phyloP scores from a whole-genome alignment of 202 grass and related monocot species.

The Musa balbisiana region DNA sequence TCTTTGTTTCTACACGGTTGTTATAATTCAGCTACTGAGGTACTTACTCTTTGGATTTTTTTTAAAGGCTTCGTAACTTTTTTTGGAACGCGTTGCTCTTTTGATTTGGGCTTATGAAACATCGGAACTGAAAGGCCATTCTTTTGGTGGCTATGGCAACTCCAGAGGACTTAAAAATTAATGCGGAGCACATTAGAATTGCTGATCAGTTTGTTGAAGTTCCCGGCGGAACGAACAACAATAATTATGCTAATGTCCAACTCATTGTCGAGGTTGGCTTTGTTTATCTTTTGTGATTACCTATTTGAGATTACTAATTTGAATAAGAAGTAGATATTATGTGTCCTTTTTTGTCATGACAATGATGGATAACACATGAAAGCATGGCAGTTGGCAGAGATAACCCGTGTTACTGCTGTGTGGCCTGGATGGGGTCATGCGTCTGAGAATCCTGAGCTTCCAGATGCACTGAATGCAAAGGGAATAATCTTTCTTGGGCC shows the following conservation, averaged over 20 bases:
- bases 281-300: constrained; percentile 4
- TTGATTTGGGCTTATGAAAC: constrained; percentile 44
- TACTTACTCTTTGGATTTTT: background rate
- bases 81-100: background rate
- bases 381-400: constrained; percentile 69
- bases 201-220: constrained; percentile 97
- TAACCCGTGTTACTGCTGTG: constrained; percentile 90
- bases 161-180: constrained; percentile 95
- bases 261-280: constrained; percentile 25
- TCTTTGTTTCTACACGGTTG: background rate
- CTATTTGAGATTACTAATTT: background rate
- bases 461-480: constrained; percentile 65
- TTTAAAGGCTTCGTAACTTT: background rate
- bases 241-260: constrained; percentile 97
- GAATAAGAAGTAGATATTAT: background rate
- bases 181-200: constrained; percentile 92
- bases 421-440: constrained; percentile 99
- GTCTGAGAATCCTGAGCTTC: constrained; percentile 96
- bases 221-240: constrained; percentile 86
- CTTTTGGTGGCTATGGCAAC: constrained; percentile 98
- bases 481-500: constrained; percentile 96
- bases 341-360: background rate
- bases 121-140: constrained; percentile 80
- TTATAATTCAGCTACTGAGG: background rate
- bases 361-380: constrained; percentile 2